phyloP scores from a whole-genome alignment of 495 filamentous ascomycete species.

The Penicillium atrosanguineum region DNA sequence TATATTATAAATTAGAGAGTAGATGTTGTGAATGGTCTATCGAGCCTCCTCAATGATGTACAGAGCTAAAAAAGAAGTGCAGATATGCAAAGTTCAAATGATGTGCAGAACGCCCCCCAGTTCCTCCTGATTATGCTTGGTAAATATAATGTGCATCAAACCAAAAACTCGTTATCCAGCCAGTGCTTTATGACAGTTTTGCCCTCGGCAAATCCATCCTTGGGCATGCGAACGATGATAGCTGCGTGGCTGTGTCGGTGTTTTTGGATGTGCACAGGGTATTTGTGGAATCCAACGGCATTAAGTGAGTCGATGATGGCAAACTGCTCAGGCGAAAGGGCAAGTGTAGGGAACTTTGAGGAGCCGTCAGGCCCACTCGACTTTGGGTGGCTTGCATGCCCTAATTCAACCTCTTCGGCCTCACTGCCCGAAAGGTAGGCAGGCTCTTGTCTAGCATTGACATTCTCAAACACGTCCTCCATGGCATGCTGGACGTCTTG shows the following conservation, averaged over 20 bases:
- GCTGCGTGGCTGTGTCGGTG: constrained; percentile 80
- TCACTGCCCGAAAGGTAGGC: constrained; percentile 55
- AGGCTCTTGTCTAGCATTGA: constrained; percentile 59
- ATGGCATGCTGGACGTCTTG: constrained; percentile 67
- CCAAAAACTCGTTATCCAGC: constrained; percentile 69
- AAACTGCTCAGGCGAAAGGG: constrained; percentile 77
- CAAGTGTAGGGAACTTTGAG: constrained; percentile 57
- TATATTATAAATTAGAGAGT: background rate
- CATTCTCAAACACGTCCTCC: constrained; percentile 69
- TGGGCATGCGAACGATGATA: constrained; percentile 73
- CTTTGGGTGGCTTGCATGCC: background rate
- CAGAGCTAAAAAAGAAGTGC: background rate
- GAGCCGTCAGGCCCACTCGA: background rate
- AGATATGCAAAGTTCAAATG: too few species aligned
- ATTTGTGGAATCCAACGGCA: constrained; percentile 72
- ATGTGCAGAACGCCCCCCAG: background rate
- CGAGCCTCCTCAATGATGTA: background rate
- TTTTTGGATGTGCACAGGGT: constrained; percentile 82
- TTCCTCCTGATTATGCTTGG: background rate
- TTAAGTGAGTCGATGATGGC: constrained; percentile 77
- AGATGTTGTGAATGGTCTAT: background rate
- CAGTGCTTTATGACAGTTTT: constrained; percentile 78
- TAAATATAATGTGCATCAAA: constrained; percentile 33
- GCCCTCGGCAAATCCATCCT: constrained; percentile 68
- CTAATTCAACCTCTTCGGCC: constrained; percentile 17